Base-by-base conservation (phyloP, 768 basidiomycete genomes). In the Serendipita indica region DNA sequence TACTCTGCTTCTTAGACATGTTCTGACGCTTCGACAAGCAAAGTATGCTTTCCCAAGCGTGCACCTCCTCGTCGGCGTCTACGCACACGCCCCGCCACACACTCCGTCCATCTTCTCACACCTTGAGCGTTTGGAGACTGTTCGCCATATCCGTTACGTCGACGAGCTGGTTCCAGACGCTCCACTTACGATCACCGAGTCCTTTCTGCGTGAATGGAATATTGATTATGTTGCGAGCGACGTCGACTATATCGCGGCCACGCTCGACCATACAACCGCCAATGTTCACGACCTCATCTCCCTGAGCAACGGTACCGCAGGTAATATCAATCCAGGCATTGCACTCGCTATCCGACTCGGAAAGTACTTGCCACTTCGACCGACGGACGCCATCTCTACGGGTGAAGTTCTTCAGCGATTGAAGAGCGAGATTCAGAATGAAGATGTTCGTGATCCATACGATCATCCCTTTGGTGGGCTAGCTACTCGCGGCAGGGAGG, bases 141-240 rank as follows among this genome's bases (percentile, higher is more conserved):
- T 54, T 10, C 49, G 49, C 3, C 49, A 54, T 33, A 54, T 54
- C n/a, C 49, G 49, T n/a, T 54, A 54, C 49, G 32, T 54, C 32
- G 49, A 54, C 49, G 49, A 54, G 32, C 49, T 54, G 22, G 32
- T 54, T 12, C 49, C 49, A 10, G 22, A 27, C 10, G 49, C 49
- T 4, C 49, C 49, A 13, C 22, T 33, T 28, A 20, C 32, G 30
- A 18, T 54, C 30, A 22, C 49, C 49, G 49, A 54, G 32, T 20
- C 49, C n/a, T 54, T 54, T 30, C 22, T 54, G 22, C 49, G 49
- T 18, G 49, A 54, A 54, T 54, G 49, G 49, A 54, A 54, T 18
- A 27, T 54, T 28, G 49, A 54, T 28, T 54, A 54, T 28, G 32
- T 54, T 30, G 49, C 49, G 16, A 16, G 32, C 10, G 30, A 20